Conservation (phyloP, 495 filamentous ascomycete species). For the Jackrogersella multiformis region DNA sequence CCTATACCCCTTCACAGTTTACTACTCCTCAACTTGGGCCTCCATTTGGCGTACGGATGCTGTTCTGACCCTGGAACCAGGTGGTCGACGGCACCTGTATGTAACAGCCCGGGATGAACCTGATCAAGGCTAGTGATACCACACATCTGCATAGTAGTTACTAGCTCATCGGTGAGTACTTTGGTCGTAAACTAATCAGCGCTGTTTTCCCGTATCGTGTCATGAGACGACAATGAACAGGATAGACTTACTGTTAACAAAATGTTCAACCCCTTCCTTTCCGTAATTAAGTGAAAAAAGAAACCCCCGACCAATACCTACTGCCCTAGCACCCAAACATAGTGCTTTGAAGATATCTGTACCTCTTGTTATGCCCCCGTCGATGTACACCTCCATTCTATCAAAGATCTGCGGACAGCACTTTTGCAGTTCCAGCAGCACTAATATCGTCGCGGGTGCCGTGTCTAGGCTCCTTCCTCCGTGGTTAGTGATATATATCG, state of each 20-base stretch:
- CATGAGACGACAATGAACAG: background rate
- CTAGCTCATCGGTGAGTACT: conserved; percentile 81
- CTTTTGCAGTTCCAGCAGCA: conserved; percentile 71
- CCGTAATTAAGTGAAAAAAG: conserved; percentile 75
- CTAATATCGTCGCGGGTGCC: conserved; percentile 66
- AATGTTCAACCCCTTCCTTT: conserved; percentile 75
- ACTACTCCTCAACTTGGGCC: conserved; percentile 41
- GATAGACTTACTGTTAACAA: conserved; percentile 60
- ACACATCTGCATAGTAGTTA: conserved; percentile 80
- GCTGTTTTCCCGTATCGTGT: background rate
- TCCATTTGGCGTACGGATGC: conserved; percentile 72
- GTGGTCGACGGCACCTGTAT: conserved; percentile 76
- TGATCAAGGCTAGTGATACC: conserved; percentile 77
- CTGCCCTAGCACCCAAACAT: conserved; percentile 70
- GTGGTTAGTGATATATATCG: conserved; percentile 72
- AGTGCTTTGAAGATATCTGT: conserved; percentile 76
- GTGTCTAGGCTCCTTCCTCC: conserved; percentile 76
- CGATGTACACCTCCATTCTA: conserved; percentile 70
- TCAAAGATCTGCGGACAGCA: conserved; percentile 68
- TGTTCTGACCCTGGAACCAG: conserved; percentile 65
- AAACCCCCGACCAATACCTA: conserved; percentile 71
- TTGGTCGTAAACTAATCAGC: conserved; percentile 25
- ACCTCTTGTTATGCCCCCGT: conserved; percentile 72
- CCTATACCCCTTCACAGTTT: conserved; percentile 30
- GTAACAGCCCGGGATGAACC: conserved; percentile 72